Evolutionary conservation across 176 grass and related monocot genomes (phyloP).

Genomic region (Zoysia pacifica): DNA sequence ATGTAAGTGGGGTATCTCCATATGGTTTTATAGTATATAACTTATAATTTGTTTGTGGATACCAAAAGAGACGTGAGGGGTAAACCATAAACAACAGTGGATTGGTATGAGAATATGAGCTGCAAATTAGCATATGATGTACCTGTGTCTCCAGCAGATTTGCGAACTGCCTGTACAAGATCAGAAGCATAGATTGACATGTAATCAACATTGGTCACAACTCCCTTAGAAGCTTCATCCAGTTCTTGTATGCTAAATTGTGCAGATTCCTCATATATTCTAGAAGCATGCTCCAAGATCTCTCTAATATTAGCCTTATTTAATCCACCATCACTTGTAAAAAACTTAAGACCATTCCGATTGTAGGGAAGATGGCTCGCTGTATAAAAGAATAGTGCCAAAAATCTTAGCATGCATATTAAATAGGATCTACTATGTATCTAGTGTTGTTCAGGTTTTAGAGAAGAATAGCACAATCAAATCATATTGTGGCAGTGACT

Average conservation of each 20-base stretch:
- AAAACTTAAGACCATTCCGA: conserved; percentile 97
- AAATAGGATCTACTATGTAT: not conserved
- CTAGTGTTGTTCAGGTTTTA: not conserved
- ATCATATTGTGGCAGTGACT: not conserved
- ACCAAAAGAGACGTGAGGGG: not conserved
- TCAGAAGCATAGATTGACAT: conserved; percentile 90
- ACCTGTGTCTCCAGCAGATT: conserved; percentile 82
- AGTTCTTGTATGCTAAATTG: conserved; percentile 47
- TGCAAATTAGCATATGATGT: conserved; percentile 25
- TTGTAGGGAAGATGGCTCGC: conserved; percentile 99
- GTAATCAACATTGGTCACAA: conserved; percentile 76
- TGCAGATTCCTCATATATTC: conserved; percentile 56
- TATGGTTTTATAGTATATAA: not conserved
- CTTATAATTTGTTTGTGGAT: not conserved
- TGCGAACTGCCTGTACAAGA: conserved; percentile 85
- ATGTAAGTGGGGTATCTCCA: not conserved
- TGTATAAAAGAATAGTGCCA: conserved; percentile 38
- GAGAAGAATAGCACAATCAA: conserved; percentile 9
- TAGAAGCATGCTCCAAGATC: conserved; percentile 71
- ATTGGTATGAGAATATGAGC: not conserved
- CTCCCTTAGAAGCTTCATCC: conserved; percentile 40
- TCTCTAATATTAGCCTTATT: conserved; percentile 93
- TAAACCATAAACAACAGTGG: not conserved
- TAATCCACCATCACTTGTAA: conserved; percentile 86
- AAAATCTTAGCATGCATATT: conserved; percentile 17